Percentiles rank a stretch among this genome's conserved stretches.
phyloP scores from a whole-genome alignment of 2,329 filamentous ascomycete species.

The Xylariaceae sp. region DNA sequence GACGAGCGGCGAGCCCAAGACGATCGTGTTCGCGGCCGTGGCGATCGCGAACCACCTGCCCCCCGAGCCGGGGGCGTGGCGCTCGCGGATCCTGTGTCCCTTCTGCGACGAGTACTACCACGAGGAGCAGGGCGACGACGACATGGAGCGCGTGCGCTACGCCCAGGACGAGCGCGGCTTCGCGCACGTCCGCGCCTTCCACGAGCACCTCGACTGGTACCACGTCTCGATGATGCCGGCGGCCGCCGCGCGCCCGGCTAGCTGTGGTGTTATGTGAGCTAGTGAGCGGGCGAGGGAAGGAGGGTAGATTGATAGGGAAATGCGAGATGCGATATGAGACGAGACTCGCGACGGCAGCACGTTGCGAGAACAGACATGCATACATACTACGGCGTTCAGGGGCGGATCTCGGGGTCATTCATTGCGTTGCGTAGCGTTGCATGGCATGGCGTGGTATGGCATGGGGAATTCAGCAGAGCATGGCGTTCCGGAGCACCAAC shows the following conservation, averaged over 20 bases:
- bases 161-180: slow-evolving; percentile 53
- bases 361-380: background rate
- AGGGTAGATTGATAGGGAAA: too few relatives aligned
- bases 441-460: too few relatives aligned
- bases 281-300: background rate
- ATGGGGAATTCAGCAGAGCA: slow-evolving; percentile 5
- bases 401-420: slow-evolving; percentile 1
- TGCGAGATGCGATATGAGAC: background rate
- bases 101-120: slow-evolving; percentile 59
- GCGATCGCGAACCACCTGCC: slow-evolving; percentile 61
- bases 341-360: too few relatives aligned
- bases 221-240: slow-evolving; percentile 42
- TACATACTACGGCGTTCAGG: slow-evolving; percentile 9
- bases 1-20: slow-evolving; percentile 49
- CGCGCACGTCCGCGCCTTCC: slow-evolving; percentile 51
- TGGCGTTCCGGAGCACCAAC: slow-evolving; percentile 15
- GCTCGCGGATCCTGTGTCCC: slow-evolving; percentile 55
- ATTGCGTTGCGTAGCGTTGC: too few relatives aligned
- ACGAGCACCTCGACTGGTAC: slow-evolving; percentile 60
- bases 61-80: slow-evolving; percentile 54
- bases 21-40: slow-evolving; percentile 58
- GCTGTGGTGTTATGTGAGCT: slow-evolving; percentile 52
- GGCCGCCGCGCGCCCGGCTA: slow-evolving; percentile 41
- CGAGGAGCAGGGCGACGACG: slow-evolving; percentile 52
- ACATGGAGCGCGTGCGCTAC: slow-evolving; percentile 53